phyloP scores from a whole-genome alignment of 179 eudicot genomes.

The Amaranthus tricolor region DNA sequence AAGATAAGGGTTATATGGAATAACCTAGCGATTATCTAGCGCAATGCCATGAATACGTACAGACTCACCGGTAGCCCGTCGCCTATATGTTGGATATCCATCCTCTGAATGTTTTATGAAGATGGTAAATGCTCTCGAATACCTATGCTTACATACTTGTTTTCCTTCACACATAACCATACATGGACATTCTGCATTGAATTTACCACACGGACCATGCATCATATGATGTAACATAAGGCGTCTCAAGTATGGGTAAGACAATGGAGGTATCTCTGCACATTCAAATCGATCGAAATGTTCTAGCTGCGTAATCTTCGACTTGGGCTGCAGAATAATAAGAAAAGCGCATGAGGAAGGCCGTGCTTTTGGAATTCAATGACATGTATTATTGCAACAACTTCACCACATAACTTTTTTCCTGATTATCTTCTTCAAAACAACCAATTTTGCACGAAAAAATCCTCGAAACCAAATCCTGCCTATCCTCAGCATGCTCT shows the following conservation, averaged over 20 bases:
- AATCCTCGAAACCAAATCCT: not conserved
- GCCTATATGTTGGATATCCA: not conserved
- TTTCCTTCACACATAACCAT: not conserved
- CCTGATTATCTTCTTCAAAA: constrained; percentile 20
- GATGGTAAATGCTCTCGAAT: not conserved
- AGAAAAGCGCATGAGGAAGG: too few relatives aligned
- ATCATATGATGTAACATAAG: too few relatives aligned
- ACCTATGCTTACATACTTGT: not conserved
- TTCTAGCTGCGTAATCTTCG: too few relatives aligned
- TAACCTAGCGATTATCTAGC: constrained; percentile 11
- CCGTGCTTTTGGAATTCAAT: too few relatives aligned
- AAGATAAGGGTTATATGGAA: constrained; percentile 9
- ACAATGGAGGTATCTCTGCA: too few relatives aligned
- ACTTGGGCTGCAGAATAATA: too few relatives aligned
- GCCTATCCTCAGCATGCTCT: not conserved
- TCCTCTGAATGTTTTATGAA: not conserved
- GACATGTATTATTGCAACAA: too few relatives aligned
- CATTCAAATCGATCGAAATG: too few relatives aligned
- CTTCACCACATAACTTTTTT: too few relatives aligned
- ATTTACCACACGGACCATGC: constrained; percentile 11
- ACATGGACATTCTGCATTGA: not conserved
- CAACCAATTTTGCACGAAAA: not conserved
- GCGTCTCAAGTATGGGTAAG: too few relatives aligned
- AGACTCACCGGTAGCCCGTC: not conserved
- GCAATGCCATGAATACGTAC: too few relatives aligned